These are phyloP conservation scores for Phytophthora nicotianae DNA, from an alignment of 352 stramenopile species.

Conservation along the genomic window DNA sequence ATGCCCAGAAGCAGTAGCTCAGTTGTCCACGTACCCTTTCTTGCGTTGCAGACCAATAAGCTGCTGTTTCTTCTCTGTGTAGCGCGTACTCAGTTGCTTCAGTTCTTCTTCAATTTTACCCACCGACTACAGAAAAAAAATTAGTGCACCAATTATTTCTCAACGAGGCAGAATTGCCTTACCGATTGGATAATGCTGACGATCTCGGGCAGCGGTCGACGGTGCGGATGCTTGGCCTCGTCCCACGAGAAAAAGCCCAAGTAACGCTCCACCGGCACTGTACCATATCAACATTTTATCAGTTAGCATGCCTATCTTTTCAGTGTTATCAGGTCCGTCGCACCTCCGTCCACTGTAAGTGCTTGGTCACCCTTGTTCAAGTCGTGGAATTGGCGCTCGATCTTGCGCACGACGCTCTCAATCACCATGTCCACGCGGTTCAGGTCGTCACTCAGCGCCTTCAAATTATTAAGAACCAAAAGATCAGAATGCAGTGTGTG, in stretches of 20 bases:
- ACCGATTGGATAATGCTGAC: conserved; percentile 94
- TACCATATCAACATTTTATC: conserved; percentile 6
- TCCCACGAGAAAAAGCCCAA: conserved; percentile 98
- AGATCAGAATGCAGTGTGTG: neutral
- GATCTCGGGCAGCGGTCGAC: conserved; percentile 95
- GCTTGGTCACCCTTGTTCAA: conserved; percentile 89
- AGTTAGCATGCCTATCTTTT: neutral
- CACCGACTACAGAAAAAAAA: conserved; percentile 56
- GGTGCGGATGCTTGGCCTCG: conserved; percentile 97
- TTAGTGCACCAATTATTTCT: neutral
- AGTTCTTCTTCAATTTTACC: conserved; percentile 98
- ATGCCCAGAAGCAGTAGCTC: neutral
- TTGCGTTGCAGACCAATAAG: conserved; percentile 92
- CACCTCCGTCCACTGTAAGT: conserved; percentile 86
- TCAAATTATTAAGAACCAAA: neutral
- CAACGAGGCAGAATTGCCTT: conserved; percentile 7
- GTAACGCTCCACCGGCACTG: conserved; percentile 93
- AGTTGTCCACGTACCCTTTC: conserved; percentile 65
- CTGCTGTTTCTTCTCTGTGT: conserved; percentile 94
- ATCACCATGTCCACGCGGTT: conserved; percentile 95
- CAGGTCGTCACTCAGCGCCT: conserved; percentile 93
- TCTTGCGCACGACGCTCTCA: conserved; percentile 96
- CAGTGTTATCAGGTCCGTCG: neutral
- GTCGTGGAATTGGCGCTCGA: conserved; percentile 96
- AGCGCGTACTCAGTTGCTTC: conserved; percentile 93